Base-by-base conservation (phyloP, 2,329 filamentous ascomycete genomes). In the Aspergillus novoparasiticus region DNA sequence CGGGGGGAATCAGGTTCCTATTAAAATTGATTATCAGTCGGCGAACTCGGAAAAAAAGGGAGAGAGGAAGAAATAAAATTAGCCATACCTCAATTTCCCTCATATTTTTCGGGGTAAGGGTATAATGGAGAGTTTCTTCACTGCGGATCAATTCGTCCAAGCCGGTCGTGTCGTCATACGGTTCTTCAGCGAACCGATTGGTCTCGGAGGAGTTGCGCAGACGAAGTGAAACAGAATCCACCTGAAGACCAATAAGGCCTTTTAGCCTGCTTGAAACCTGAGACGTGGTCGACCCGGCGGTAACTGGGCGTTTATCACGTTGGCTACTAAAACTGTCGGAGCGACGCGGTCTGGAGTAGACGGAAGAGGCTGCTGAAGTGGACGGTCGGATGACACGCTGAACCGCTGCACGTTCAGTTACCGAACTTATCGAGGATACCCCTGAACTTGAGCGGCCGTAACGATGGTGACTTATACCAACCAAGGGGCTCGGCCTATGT, bases 71-170 rank as follows among this genome's bases (percentile, higher is more conserved):
- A 6, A 14, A 23, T 3, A 10, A 21, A 36, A 21, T n/a, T 54
- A 30, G 28, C 82, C 86, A 80, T 80, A 91, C 90, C 76, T 92
- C 88, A 70, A 91, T 88, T 67, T 91, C 86, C 64, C 90, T 89
- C 86, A 94, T 92, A 69, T 85, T 91, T 72, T 91, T 88, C 0
- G 92, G 91, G 0, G 92, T 95, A 32, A 94, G 82, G 1, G 92
- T 94, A 75, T 90, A 94, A 70, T 92, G 91, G 50, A 94, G 89
- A 1, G 92, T 94, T 73, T 93, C 87, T 69, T 93, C 90, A 75
- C 91, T 93, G 61, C 91, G 87, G 66, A 95, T 94, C 57, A 94
- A 82, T 69, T 93, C 86, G 72, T 95, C 92, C 71, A 95, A 90
- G 69, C 90, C 87, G 11, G 87, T 85, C 56, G 89, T 86, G 62